A percentile compares a stretch with the other conserved stretches of the same genome.
Evolutionary conservation across 768 basidiomycete species (phyloP).

Genomic region (Neoboletus magnificus): DNA sequence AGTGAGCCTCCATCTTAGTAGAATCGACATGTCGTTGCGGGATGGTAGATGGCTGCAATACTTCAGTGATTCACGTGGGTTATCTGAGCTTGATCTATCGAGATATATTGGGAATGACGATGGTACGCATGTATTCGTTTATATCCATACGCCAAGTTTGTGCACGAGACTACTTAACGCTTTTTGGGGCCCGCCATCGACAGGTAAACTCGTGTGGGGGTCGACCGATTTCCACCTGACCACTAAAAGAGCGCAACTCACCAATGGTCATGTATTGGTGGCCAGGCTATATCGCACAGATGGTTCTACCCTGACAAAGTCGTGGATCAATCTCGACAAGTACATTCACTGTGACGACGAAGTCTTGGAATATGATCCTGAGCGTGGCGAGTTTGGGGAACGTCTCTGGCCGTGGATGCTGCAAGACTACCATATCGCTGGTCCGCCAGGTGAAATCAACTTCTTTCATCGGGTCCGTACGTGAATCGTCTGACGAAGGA

Average conservation of each 20-base stretch:
- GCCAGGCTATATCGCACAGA: background rate
- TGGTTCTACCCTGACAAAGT: background rate
- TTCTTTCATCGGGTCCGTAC: background rate
- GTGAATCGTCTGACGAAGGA: background rate
- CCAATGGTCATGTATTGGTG: background rate
- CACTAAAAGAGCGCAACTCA: background rate
- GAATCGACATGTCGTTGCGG: background rate
- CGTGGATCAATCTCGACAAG: slow-evolving; percentile 6
- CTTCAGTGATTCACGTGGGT: background rate
- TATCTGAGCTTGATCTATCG: slow-evolving; percentile 1
- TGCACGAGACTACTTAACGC: background rate
- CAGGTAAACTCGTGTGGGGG: slow-evolving; percentile 2
- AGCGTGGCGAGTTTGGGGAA: background rate
- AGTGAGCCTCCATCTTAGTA: background rate
- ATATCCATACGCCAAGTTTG: background rate
- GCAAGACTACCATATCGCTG: background rate
- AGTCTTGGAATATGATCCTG: slow-evolving; percentile 2
- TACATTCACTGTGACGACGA: slow-evolving; percentile 1
- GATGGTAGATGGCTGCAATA: background rate
- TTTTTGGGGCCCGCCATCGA: background rate
- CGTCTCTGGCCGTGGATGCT: background rate
- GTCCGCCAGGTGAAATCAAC: background rate
- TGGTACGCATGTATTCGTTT: background rate
- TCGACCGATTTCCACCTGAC: background rate
- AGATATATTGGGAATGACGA: background rate